Evolutionary conservation across 2,329 filamentous ascomycete species (phyloP), one percentile per base, ranked within the genome.

Genomic region (Ophiosphaerella herpotricha): DNA sequence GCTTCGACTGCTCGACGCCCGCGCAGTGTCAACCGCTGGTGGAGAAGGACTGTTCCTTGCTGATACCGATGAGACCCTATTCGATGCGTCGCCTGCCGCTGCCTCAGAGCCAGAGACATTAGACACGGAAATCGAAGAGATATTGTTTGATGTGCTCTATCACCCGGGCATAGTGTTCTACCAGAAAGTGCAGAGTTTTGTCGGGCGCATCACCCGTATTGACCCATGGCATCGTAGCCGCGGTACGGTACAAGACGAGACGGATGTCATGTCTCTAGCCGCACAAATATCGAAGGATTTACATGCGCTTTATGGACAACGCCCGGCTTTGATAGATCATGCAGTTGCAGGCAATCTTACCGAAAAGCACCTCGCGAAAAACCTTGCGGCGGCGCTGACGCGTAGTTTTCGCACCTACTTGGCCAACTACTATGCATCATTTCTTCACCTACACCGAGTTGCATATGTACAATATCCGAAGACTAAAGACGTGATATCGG

Each of bases 101-200:
- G 63, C 70, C 1, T 77, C 56, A 4, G 60, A 66, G 36, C 57
- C 60, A 4, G 63, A 63, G 24, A 62, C 61, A 2, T 55, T 62
- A 5, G 65, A 71, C n/a, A 63, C 55, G 16, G 66, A 71, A 18
- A 69, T 74, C 11, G 78, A 82, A 41, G 79, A 83, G 35, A 76
- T 80, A 1, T 67, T 84, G 0, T 83, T 82, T 50, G 79, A 83
- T 50, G 75, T 80, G 0, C 64, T 83, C 2, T 82, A 82, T 54
- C 78, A 81, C n/a, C 81, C 80, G 0, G 80, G 80, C 0, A 77
- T 82, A 16, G 70, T 80, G 2, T 84, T 85, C 63, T 84, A 81
- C 55, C 81, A 84, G 46, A 81, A 82, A 52, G 79, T 83, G 0
- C 81, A 82, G 60, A 80, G 77, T 31, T 82, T 83, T 60, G 82